phyloP scores from a whole-genome alignment of 2,329 filamentous ascomycete species.

The Rutstroemia sp. region DNA sequence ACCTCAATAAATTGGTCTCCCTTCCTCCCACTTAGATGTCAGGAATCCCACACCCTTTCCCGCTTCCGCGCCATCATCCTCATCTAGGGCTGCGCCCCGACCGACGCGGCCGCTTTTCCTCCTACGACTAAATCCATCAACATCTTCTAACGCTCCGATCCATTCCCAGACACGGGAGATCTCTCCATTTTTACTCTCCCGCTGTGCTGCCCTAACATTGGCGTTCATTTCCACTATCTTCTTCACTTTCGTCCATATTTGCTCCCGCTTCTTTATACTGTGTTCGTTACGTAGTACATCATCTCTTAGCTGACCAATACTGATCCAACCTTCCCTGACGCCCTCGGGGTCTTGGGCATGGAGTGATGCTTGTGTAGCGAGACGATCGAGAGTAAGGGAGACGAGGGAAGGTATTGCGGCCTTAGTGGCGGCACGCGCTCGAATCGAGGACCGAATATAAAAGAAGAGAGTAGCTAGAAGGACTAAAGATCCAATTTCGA shows the following conservation, averaged over 20 bases:
- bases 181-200: conserved; percentile 59
- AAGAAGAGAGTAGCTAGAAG: conserved; percentile 41
- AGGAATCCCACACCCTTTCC: conserved; percentile 18
- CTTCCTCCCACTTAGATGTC: conserved; percentile 26
- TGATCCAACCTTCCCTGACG: conserved; percentile 71
- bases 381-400: conserved; percentile 71
- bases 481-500: conserved; percentile 66
- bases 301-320: conserved; percentile 82
- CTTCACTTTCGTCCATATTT: conserved; percentile 76
- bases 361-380: conserved; percentile 78
- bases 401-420: conserved; percentile 72
- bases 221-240: conserved; percentile 87
- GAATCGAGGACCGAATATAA: conserved; percentile 60
- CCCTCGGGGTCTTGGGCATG: conserved; percentile 55
- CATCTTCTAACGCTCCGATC: conserved; percentile 50
- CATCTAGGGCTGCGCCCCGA: conserved; percentile 17
- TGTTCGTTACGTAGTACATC: conserved; percentile 83
- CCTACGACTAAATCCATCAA: conserved; percentile 31
- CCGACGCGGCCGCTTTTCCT: conserved; percentile 42
- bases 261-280: conserved; percentile 65
- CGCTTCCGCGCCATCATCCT: background rate
- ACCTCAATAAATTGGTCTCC: conserved; percentile 28
- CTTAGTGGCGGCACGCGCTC: conserved; percentile 55
- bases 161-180: conserved; percentile 63
- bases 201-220: conserved; percentile 72